phyloP scores from a whole-genome alignment of 495 filamentous ascomycete genomes.

The Aspergillus egyptiacus region DNA sequence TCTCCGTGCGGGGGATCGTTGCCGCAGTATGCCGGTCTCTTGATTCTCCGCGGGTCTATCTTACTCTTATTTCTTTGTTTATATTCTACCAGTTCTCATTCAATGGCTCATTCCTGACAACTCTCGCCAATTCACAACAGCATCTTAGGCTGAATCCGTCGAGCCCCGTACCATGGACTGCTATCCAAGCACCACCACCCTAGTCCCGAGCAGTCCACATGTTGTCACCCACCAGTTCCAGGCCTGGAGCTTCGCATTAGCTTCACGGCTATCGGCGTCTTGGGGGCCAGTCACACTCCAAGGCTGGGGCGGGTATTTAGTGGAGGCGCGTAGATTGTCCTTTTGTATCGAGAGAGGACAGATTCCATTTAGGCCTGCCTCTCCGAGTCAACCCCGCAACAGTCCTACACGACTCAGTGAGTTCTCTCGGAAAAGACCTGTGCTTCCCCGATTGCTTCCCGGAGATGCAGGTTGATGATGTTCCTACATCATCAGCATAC shows the following conservation, averaged over 20 bases:
- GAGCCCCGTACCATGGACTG: slow-evolving; percentile 39
- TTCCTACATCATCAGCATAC: slow-evolving; percentile 22
- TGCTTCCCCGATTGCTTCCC: slow-evolving; percentile 48
- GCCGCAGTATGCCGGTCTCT: neutral
- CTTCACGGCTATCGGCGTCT: slow-evolving; percentile 42
- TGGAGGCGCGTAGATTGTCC: slow-evolving; percentile 39
- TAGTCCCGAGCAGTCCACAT: slow-evolving; percentile 38
- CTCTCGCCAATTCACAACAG: slow-evolving; percentile 42
- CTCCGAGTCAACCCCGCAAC: slow-evolving; percentile 44
- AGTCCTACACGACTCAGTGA: slow-evolving; percentile 45
- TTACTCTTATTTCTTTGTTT: neutral
- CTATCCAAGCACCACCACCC: slow-evolving; percentile 38
- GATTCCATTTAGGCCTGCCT: slow-evolving; percentile 31
- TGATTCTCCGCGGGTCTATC: neutral
- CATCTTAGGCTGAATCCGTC: slow-evolving; percentile 36
- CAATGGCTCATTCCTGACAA: neutral
- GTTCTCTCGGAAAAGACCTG: slow-evolving; percentile 51
- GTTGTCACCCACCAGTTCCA: slow-evolving; percentile 32
- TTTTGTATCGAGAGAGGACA: too few relatives aligned
- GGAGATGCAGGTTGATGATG: slow-evolving; percentile 42
- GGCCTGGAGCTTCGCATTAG: slow-evolving; percentile 33
- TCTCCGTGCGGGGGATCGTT: neutral
- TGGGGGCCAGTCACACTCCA: slow-evolving; percentile 39
- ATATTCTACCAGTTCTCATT: neutral
- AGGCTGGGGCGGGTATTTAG: slow-evolving; percentile 39